Evolutionary conservation across 371 early-diverging fungal genomes (phyloP).

Genomic region (Mucor circinelloides): DNA sequence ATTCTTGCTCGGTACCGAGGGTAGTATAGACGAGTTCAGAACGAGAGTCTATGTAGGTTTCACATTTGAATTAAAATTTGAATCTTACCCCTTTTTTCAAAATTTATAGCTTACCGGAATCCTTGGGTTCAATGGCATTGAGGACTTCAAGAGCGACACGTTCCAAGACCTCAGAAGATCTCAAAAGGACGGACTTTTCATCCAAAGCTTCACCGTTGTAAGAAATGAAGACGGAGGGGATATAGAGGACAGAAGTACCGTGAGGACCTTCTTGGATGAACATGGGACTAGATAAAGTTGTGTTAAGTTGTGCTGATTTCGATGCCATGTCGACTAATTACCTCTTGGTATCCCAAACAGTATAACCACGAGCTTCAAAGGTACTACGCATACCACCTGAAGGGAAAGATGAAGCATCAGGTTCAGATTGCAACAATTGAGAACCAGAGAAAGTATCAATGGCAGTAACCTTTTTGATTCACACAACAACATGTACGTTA

Average conservation of each 20-base stretch:
- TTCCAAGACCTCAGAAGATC: constrained; percentile 70
- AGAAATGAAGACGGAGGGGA: constrained; percentile 97
- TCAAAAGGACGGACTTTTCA: constrained; percentile 95
- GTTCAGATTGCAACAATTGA: constrained; percentile 96
- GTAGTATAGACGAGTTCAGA: constrained; percentile 70
- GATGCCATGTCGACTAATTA: constrained; percentile 10
- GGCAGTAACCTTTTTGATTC: constrained; percentile 61
- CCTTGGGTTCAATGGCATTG: constrained; percentile 66
- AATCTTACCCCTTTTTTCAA: background rate
- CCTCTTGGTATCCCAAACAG: constrained; percentile 95
- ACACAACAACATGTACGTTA: background rate
- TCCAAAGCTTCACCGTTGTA: constrained; percentile 99
- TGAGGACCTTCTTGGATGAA: constrained; percentile 93
- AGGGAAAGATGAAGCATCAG: constrained; percentile 99
- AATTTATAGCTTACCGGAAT: constrained; percentile 34
- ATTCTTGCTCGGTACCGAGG: constrained; percentile 97
- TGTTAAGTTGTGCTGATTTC: background rate
- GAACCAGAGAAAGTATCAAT: constrained; percentile 96
- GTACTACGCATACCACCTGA: constrained; percentile 97
- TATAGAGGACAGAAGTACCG: constrained; percentile 88
- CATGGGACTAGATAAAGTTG: constrained; percentile 75
- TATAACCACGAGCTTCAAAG: constrained; percentile 99
- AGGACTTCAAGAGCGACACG: constrained; percentile 78
- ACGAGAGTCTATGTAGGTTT: background rate
- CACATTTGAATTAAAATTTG: background rate